Evolutionary conservation across 768 basidiomycete species (phyloP), one percentile per base, ranked within the genome.

Genomic region (Tulasnella calospora): DNA sequence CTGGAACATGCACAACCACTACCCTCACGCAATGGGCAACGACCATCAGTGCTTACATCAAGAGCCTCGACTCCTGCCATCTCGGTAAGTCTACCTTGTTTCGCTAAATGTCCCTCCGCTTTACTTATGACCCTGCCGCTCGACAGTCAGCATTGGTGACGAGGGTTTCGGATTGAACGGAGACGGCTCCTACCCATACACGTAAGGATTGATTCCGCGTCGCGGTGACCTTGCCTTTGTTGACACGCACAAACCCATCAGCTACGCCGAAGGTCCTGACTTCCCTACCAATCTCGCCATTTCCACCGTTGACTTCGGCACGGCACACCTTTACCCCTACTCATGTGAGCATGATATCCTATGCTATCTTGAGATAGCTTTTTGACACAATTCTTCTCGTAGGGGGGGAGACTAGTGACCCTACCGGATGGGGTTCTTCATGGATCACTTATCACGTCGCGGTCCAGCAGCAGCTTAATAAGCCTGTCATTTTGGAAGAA

Each of bases 371-470:
- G 27, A 30, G 27, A 9, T 19, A 55, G 46, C 5, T 30, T n/a
- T 55, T 78, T 30, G 38, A n/a, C 71, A 4, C 19, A 23, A 33
- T 15, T 21, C 51, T 51, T 2, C 2, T 27, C 33, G 1, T 21
- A 61, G 36, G 38, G 72, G 71, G 78, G n/a, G 27, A 57, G 30
- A 69, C 51, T n/a, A 35, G 23, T n/a, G 67, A 75, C 27, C 51
- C 73, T 40, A 47, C 35, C 21, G 73, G 71, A 21, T 78, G 79
- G 79, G 79, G 79, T 46, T 83, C 83, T 9, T 86, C 89, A 73
- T 92, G 91, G 90, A 91, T 92, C 81, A 83, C 84, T 0, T 89
- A 91, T 83, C 91, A 92, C 82, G 87, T 87, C 21, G 82, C 86
- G 0, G 86, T 88, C 8, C 88, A 89, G 82, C 87, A 84, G 74